phyloP scores from a whole-genome alignment of 306 rosid genomes.

The Cercis canadensis region DNA sequence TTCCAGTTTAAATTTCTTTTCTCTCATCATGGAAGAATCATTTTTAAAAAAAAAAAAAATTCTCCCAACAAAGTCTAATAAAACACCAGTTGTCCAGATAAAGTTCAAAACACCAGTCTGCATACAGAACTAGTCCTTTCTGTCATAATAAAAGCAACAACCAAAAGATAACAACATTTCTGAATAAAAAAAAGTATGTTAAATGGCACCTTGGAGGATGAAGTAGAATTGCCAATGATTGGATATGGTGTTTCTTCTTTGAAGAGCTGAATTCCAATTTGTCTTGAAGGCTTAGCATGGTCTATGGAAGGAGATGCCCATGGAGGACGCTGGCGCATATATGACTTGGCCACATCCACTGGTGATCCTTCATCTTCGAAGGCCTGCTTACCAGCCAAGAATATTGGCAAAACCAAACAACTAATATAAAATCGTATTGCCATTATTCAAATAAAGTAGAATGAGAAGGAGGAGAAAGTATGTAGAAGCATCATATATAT shows the following conservation, averaged over 20 bases:
- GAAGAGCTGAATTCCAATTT: constrained; percentile 61
- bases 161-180: background rate
- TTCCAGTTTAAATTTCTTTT: no score
- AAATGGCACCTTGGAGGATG: constrained; percentile 71
- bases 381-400: constrained; percentile 55
- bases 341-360: constrained; percentile 83
- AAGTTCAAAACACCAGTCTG: constrained; percentile 10
- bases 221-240: constrained; percentile 56
- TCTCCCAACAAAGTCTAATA: background rate
- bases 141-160: constrained; percentile 3
- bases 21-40: no score
- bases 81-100: background rate
- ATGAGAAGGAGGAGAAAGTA: constrained; percentile 9
- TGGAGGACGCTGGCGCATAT: constrained; percentile 81
- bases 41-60: no score
- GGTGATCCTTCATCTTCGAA: constrained; percentile 84
- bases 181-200: constrained; percentile 6
- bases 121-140: background rate
- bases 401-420: constrained; percentile 26
- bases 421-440: constrained; percentile 10
- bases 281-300: constrained; percentile 60
- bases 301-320: constrained; percentile 86
- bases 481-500: constrained; percentile 13
- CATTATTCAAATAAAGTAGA: constrained; percentile 20
- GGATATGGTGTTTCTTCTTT: constrained; percentile 70